phyloP scores from a whole-genome alignment of 2,329 filamentous ascomycete genomes.

The Verticillium nonalfalfae region DNA sequence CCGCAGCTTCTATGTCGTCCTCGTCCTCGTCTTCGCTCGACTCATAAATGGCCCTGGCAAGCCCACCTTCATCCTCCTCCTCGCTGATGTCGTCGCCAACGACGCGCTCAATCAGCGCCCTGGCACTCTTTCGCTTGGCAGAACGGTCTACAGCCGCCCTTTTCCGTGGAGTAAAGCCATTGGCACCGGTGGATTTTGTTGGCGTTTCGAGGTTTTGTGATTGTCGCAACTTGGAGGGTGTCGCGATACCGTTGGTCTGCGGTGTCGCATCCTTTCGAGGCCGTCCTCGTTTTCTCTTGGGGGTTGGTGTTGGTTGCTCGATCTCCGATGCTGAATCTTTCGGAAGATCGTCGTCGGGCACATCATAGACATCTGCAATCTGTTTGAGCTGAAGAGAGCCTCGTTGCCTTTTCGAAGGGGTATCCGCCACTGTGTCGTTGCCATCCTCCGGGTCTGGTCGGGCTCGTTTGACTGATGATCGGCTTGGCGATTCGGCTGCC shows the following conservation, averaged over 20 bases:
- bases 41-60: constrained; percentile 64
- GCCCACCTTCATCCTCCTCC: constrained; percentile 63
- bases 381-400: constrained; percentile 10
- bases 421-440: constrained; percentile 6
- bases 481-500: background rate
- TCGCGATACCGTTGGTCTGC: constrained; percentile 21
- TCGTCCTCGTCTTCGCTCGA: constrained; percentile 46
- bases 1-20: constrained; percentile 25
- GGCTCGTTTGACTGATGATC: constrained; percentile 12
- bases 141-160: constrained; percentile 74
- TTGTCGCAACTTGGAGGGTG: constrained; percentile 26
- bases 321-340: constrained; percentile 2
- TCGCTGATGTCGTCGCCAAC: constrained; percentile 59
- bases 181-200: constrained; percentile 22
- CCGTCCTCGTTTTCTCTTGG: constrained; percentile 26
- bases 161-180: constrained; percentile 53
- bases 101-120: constrained; percentile 66
- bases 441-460: constrained; percentile 19
- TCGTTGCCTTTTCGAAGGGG: constrained; percentile 25
- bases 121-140: constrained; percentile 77
- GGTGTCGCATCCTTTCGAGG: constrained; percentile 20
- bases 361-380: constrained; percentile 19
- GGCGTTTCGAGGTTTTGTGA: constrained; percentile 30
- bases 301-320: constrained; percentile 19
- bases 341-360: constrained; percentile 6